Percentiles rank a stretch among this genome's conserved stretches.
Conservation (phyloP, 768 basidiomycete genomes). For the Auriscalpium microsporum region DNA sequence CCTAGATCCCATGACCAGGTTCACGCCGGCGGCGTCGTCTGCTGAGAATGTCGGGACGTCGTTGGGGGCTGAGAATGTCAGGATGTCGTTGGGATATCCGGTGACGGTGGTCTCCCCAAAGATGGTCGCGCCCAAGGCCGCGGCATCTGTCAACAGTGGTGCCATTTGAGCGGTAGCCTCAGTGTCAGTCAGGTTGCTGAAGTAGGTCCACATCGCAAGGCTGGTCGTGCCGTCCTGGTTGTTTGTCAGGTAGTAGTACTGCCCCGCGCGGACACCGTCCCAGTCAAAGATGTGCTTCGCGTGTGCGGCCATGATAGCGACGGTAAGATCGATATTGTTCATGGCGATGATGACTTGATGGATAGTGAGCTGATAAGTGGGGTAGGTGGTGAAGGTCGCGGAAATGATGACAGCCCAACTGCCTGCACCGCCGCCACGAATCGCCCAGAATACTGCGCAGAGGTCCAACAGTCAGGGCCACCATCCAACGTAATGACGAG, state of each 20-base stretch:
- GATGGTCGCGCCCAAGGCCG: no score
- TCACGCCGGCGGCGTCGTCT: conserved; percentile 6
- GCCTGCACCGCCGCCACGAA: conserved; percentile 17
- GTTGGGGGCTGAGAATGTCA: neutral
- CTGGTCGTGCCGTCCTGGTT: neutral
- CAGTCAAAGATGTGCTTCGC: conserved; percentile 29
- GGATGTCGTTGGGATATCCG: neutral
- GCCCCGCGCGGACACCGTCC: conserved; percentile 19
- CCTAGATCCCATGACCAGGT: conserved; percentile 6
- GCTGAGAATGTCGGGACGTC: neutral
- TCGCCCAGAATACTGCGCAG: no score
- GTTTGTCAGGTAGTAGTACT: conserved; percentile 3
- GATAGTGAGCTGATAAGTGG: conserved; percentile 24
- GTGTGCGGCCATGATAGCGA: conserved; percentile 21
- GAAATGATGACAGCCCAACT: conserved; percentile 31
- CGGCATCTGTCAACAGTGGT: no score
- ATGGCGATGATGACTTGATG: conserved; percentile 14
- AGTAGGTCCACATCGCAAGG: conserved; percentile 26
- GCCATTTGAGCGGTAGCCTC: no score
- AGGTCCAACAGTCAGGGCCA: no score
- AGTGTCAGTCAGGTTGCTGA: neutral
- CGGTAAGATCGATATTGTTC: conserved; percentile 14
- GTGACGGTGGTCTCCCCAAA: neutral
- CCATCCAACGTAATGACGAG: no score
- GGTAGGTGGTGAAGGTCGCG: conserved; percentile 28